Conservation (phyloP, 495 filamentous ascomycete genomes). For the Penicillium dipodomyicola region DNA sequence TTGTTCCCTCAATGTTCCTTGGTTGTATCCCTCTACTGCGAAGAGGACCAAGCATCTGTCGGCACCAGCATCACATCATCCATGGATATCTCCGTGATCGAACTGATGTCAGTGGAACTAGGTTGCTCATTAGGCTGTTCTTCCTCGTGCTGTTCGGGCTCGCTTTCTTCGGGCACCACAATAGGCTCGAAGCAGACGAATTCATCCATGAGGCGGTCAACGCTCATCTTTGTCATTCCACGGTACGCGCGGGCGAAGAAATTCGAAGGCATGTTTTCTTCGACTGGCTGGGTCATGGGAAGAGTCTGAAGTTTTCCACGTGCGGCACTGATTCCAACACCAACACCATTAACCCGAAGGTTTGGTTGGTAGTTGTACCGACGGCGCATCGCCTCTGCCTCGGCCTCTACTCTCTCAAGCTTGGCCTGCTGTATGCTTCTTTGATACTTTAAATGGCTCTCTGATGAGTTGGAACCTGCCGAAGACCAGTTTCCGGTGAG, state of each 20-base stretch:
- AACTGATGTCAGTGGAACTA: background rate
- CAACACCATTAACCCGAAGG: background rate
- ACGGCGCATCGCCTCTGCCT: background rate
- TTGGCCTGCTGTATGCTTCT: background rate
- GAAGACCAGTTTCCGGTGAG: background rate
- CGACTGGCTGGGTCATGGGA: background rate
- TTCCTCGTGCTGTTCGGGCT: background rate
- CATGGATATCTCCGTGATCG: background rate
- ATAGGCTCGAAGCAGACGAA: background rate
- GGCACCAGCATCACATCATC: constrained; percentile 4
- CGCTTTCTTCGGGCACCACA: background rate
- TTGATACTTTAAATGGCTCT: background rate
- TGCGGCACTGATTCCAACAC: background rate
- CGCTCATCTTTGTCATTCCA: background rate
- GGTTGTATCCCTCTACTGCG: background rate
- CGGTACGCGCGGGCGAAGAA: background rate
- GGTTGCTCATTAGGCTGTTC: background rate
- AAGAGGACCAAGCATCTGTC: constrained; percentile 1
- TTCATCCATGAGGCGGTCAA: background rate
- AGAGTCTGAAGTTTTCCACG: background rate
- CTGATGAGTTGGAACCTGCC: background rate
- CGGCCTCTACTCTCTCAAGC: background rate
- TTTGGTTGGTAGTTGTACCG: background rate
- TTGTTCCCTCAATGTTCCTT: background rate
- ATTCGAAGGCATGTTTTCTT: background rate